Evolutionary conservation across 352 stramenopile species (phyloP).

Genomic region (Globisporangium apiculatum): DNA sequence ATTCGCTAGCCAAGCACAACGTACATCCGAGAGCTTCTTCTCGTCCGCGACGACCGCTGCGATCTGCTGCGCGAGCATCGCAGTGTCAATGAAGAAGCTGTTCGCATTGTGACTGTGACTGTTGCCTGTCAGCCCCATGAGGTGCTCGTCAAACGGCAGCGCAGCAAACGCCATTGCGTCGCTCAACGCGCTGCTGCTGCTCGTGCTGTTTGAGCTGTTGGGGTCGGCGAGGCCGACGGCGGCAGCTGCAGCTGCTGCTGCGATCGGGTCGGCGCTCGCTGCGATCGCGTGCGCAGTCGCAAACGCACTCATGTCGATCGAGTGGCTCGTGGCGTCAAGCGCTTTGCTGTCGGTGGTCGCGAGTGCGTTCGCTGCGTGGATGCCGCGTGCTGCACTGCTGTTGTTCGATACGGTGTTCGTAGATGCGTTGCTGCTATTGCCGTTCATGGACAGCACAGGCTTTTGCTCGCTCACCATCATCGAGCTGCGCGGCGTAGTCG

Average conservation of each 20-base stretch:
- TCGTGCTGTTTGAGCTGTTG: neutral
- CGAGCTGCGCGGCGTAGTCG: neutral
- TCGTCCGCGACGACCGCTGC: conserved; percentile 59
- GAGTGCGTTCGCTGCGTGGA: conserved; percentile 5
- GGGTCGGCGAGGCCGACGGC: conserved; percentile 13
- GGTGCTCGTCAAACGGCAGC: conserved; percentile 51
- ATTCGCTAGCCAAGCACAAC: neutral
- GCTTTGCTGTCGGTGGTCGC: conserved; percentile 1
- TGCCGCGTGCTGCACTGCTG: neutral
- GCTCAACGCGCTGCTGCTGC: neutral
- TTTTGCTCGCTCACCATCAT: conserved; percentile 42
- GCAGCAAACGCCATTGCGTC: conserved; percentile 16
- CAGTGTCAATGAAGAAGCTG: conserved; percentile 62
- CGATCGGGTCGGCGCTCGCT: conserved; percentile 7
- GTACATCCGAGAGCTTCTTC: conserved; percentile 75
- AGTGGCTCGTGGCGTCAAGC: conserved; percentile 2
- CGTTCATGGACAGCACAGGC: conserved; percentile 9
- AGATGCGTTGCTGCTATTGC: neutral
- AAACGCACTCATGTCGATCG: conserved; percentile 9
- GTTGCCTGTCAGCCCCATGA: conserved; percentile 20
- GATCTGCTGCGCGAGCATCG: conserved; percentile 49
- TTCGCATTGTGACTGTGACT: neutral
- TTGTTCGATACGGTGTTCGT: neutral
- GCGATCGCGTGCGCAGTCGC: conserved; percentile 9
- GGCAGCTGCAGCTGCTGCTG: conserved; percentile 9